Evolutionary conservation across 1,139 yeast species (phyloP).

Genomic region (Blastobotrys persicus): DNA sequence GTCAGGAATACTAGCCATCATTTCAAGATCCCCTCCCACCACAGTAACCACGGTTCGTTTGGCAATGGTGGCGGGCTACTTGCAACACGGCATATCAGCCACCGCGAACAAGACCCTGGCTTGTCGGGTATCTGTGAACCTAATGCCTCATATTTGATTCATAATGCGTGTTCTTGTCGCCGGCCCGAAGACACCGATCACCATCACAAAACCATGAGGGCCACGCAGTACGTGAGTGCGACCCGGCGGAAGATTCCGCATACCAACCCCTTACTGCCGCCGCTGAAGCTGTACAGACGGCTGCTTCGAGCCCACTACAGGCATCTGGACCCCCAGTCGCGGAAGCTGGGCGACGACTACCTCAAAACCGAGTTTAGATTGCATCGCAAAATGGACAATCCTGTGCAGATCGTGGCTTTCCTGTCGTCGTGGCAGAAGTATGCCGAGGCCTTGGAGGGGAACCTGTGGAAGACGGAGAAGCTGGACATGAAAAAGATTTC

Average conservation of each 20-base stretch:
- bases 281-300: constrained; percentile 69
- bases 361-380: constrained; percentile 87
- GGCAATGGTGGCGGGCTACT: no score
- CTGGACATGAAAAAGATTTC: constrained; percentile 65
- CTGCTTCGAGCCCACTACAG: constrained; percentile 75
- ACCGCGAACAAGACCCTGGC: no score
- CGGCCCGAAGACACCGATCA: not conserved
- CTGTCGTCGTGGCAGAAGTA: constrained; percentile 92
- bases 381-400: constrained; percentile 81
- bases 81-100: no score
- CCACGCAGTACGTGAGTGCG: constrained; percentile 46
- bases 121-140: no score
- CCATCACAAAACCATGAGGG: constrained; percentile 46
- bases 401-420: constrained; percentile 90
- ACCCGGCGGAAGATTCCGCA: constrained; percentile 58
- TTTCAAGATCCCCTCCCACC: no score
- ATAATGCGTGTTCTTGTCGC: not conserved
- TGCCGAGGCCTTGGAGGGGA: constrained; percentile 66
- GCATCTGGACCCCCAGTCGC: constrained; percentile 52
- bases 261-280: constrained; percentile 70
- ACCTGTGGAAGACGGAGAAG: constrained; percentile 70
- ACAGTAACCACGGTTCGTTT: no score
- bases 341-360: constrained; percentile 83
- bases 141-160: no score
- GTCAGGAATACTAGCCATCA: no score